Base-by-base conservation (phyloP, 75 land plant genomes). In the Pinus albicaulis region DNA sequence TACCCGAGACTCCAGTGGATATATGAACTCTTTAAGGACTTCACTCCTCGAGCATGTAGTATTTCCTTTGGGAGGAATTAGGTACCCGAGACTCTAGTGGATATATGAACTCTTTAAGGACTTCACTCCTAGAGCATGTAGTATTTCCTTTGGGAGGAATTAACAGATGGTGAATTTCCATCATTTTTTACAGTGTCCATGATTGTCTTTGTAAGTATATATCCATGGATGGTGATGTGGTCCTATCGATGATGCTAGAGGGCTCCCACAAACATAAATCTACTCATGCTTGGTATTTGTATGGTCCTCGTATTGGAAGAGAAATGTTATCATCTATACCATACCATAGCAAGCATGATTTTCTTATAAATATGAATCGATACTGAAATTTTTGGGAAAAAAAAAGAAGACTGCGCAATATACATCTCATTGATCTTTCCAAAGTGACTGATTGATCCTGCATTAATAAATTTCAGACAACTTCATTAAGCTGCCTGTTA, bases 111-210 rank as follows among this genome's bases (percentile, higher is more conserved):
- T 63, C 13, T 63, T 28, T 58, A 13, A 55, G 75, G 7, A 41
- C n/a, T 25, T 17, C 23, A 3, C 68, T 55, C 4, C n/a, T 85
- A 10, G 77, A 82, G 68, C 61, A 57, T 68, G n/a, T 82, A 16
- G 26, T 15, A 22, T 85, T 80, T 44, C 87, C 85, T 36, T 3
- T 24, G 52, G 16, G 76, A 48, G 48, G 23, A 16, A 70, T 53
- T 84, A 55, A 56, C 71, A 48, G 77, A 36, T 64, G 87, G 80
- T 3, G 69, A 59, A 15, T 85, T 85, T 55, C 87, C 84, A 20
- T 61, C 79, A 16, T 73, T 85, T 48, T 85, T 84, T 23, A 26
- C 81, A 85, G 62, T 80, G 87, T 11, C 71, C 2, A 28, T 74
- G 68, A 71, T 85, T 38, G 87, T 80, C 4, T 36, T 0, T 36